These are phyloP conservation scores for Dactylellina cionopaga DNA, from an alignment of 2,329 filamentous ascomycete species.

Conservation along the genomic window DNA sequence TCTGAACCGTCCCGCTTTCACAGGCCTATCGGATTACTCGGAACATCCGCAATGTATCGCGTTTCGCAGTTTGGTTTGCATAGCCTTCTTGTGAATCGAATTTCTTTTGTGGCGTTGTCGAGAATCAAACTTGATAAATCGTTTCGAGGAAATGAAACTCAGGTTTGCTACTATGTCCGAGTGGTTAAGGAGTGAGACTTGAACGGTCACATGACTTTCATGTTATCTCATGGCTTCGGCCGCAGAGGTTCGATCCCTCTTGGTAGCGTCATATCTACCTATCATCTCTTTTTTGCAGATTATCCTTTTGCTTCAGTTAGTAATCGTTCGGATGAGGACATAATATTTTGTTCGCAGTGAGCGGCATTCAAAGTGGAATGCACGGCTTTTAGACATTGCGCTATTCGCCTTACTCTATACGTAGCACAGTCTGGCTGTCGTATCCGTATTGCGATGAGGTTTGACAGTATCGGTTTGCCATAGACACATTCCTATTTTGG, in stretches of 20 bases:
- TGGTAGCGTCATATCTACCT: constrained; percentile 51
- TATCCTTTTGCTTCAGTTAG: background rate
- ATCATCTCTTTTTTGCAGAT: constrained; percentile 46
- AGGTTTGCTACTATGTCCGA: constrained; percentile 53
- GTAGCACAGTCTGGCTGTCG: too few relatives aligned
- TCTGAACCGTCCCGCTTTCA: constrained; percentile 1
- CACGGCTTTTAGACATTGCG: too few relatives aligned
- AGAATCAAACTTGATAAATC: background rate
- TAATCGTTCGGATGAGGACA: background rate
- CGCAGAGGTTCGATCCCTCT: constrained; percentile 54
- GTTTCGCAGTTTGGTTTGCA: background rate
- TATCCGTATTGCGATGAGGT: too few relatives aligned
- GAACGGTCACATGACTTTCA: constrained; percentile 25
- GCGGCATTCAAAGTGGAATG: too few relatives aligned
- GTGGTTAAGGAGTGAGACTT: constrained; percentile 54
- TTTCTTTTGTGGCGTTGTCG: background rate
- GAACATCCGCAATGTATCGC: background rate
- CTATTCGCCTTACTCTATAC: too few relatives aligned
- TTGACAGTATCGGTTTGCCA: too few relatives aligned
- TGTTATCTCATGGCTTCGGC: constrained; percentile 52
- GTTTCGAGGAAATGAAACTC: background rate
- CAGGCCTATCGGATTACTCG: constrained; percentile 13
- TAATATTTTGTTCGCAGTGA: background rate
- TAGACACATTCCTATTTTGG: constrained; percentile 4
- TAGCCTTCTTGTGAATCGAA: background rate